A percentile compares a stretch with the other conserved stretches of the same genome.
Evolutionary conservation across 2,329 filamentous ascomycete genomes (phyloP).

Genomic region (Plectosphaerella cucumerina): DNA sequence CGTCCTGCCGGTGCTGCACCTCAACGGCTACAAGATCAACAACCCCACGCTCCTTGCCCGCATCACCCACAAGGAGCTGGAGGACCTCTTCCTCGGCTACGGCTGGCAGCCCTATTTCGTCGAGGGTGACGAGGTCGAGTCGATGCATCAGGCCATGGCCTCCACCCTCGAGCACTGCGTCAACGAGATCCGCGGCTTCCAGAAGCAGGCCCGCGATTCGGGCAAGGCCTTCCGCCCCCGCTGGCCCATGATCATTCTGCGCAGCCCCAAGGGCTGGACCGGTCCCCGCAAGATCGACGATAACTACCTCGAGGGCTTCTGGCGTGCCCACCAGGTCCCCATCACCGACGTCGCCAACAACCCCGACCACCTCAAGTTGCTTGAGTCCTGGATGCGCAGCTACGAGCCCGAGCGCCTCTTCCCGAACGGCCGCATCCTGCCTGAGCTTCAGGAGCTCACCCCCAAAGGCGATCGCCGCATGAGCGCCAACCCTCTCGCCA

Average conservation of each 20-base stretch:
- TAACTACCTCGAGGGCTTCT: constrained; percentile 71
- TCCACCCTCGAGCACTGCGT: constrained; percentile 71
- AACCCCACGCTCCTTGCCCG: constrained; percentile 71
- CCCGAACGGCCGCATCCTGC: constrained; percentile 56
- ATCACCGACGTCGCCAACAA: constrained; percentile 67
- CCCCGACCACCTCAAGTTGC: constrained; percentile 58
- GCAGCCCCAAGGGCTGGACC: constrained; percentile 78
- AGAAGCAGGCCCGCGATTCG: constrained; percentile 65
- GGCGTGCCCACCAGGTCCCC: constrained; percentile 74
- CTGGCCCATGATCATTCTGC: constrained; percentile 77
- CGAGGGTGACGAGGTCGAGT: constrained; percentile 67
- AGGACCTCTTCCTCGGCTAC: constrained; percentile 66
- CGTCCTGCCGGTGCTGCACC: constrained; percentile 71
- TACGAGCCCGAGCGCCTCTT: constrained; percentile 74
- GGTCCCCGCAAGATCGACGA: constrained; percentile 67
- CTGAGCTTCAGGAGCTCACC: constrained; percentile 59
- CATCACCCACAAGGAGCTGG: constrained; percentile 69
- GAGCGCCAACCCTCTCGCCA: constrained; percentile 73
- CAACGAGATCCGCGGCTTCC: constrained; percentile 61
- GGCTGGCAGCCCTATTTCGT: constrained; percentile 80
- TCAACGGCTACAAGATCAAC: constrained; percentile 85
- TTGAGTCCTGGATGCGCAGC: constrained; percentile 74
- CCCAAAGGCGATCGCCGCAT: constrained; percentile 65
- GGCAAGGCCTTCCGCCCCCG: constrained; percentile 65
- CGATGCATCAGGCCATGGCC: constrained; percentile 81